Evolutionary conservation across 2,329 filamentous ascomycete genomes (phyloP).

Genomic region (Fusarium denticulatum): DNA sequence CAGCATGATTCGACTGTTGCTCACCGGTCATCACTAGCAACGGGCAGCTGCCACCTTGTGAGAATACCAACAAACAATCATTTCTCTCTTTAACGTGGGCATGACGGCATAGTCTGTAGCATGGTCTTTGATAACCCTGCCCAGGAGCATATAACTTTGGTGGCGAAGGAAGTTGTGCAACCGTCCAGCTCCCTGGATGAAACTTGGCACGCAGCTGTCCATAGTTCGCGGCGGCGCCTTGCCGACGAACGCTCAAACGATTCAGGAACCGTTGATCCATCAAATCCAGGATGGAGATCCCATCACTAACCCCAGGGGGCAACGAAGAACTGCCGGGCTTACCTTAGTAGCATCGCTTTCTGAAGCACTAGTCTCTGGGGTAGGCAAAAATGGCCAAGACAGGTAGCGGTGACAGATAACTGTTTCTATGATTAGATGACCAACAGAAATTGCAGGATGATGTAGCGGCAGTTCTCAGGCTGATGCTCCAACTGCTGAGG

Average conservation of each 20-base stretch:
- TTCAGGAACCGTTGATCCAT: not conserved
- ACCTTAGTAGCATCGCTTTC: not conserved
- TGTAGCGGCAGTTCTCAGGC: not conserved
- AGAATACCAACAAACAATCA: not conserved
- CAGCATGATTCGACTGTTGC: not conserved
- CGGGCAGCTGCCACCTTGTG: not conserved
- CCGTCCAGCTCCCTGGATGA: constrained; percentile 28
- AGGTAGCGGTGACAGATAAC: not conserved
- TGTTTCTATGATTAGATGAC: not conserved
- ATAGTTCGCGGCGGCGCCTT: constrained; percentile 33
- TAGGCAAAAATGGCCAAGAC: not conserved
- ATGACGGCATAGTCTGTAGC: not conserved
- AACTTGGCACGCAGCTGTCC: constrained; percentile 31
- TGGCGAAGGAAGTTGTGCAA: constrained; percentile 27
- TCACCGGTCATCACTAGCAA: not conserved
- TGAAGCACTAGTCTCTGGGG: not conserved
- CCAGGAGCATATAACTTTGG: constrained; percentile 5
- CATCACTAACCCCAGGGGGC: not conserved
- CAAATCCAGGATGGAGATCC: not conserved
- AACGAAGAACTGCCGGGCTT: not conserved
- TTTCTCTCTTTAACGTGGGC: not conserved
- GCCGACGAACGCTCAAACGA: constrained; percentile 6
- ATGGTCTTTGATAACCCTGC: not conserved
- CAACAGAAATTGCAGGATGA: constrained; percentile 17
- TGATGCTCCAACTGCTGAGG: not conserved